Base-by-base conservation (phyloP, 192 early-diverging fungal genomes). In the Entomortierella parvispora region DNA sequence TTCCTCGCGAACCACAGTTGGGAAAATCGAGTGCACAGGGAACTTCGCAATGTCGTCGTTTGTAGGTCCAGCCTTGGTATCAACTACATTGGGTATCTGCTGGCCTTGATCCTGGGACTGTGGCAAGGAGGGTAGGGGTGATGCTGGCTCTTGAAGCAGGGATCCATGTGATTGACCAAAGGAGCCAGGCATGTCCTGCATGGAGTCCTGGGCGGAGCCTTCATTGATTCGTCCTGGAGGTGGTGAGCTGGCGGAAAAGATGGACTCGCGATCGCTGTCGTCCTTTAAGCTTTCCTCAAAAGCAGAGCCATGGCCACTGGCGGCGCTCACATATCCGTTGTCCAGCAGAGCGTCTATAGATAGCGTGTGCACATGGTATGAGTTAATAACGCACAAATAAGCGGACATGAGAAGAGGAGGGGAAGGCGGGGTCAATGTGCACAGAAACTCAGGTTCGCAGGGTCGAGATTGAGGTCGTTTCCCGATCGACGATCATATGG, bases 321-420 rank as follows among this genome's bases (percentile, higher is more conserved):
- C 87, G 4, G 89, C 91, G 64, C 90, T 91, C 52, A 89, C 90
- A 68, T 92, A 92, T 8, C 88, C 90, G 40, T 85, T 87, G 34
- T 78, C 80, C 2, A 77, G 65, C 18, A 57, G 59, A 49, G 52
- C 45, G 37, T 76, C 72, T 76, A 76, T 67, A 50, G 69, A 58
- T 71, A 71, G 60, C 15, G 47, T 44, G 52, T 23, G 49, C 23
- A 7, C 44, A 23, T 25, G 4, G 48, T 26, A 20, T 51, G 6
- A 60, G 59, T 37, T 23, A 20, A 15, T n/a, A 11, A 56, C 14
- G 23, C 22, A 48, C 12, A 15, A 55, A 12, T 20, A 40, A 29
- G 8, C n/a, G 28, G 11, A 42, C 20, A 40, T 33, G 47, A 62
- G 25, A 45, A 45, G 10, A 18, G 28, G 29, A 45, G 8, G 14